Evolutionary conservation across 2,329 filamentous ascomycete species (phyloP), one percentile per base, ranked within the genome.

Genomic region (Penicillium janthinellum): DNA sequence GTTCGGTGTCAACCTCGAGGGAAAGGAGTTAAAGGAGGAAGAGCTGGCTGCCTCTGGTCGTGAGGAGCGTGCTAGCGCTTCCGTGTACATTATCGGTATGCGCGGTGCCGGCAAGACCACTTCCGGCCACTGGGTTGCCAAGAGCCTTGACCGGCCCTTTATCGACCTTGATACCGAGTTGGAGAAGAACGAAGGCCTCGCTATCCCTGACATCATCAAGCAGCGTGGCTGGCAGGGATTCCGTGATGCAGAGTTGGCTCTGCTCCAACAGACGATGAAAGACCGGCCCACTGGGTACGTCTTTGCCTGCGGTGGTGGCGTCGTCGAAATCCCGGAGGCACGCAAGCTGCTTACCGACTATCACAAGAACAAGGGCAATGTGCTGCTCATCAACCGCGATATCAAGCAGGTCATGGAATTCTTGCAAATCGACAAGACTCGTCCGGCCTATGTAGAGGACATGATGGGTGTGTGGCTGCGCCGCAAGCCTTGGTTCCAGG

Each of bases 61-160:
- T 12, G 65, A 71, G 55, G 75, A 75, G 59, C 80, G 78, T 62
- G 75, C 68, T 52, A 74, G 67, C 66, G 86, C 67, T 84, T 96
- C 93, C 0, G 88, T 98, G 54, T 92, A 97, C 78, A 89, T 99
- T 61, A 94, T 99, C 66, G 95, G 95, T 10, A 99, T 99, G 95
- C 88, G 95, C 65, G 95, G 95, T 58, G 95, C 93, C 42, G 95
- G 95, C 28, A 99, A 99, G 80, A 97, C 95, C 0, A 99, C 95
- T 0, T 90, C 91, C 38, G 95, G 95, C 55, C 85, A 86, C 14
- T 96, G 93, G 91, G 89, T 95, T 70, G 88, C 90, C 0, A 85
- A 85, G 61, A 84, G 90, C 31, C 81, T 98, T 1, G 86, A 87
- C 52, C 88, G 92, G 72, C 87, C 90, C 6, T 88, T 96, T 61